Evolutionary conservation across 805 yeast species (phyloP).

Genomic region (Isabelozyma rhagii): DNA sequence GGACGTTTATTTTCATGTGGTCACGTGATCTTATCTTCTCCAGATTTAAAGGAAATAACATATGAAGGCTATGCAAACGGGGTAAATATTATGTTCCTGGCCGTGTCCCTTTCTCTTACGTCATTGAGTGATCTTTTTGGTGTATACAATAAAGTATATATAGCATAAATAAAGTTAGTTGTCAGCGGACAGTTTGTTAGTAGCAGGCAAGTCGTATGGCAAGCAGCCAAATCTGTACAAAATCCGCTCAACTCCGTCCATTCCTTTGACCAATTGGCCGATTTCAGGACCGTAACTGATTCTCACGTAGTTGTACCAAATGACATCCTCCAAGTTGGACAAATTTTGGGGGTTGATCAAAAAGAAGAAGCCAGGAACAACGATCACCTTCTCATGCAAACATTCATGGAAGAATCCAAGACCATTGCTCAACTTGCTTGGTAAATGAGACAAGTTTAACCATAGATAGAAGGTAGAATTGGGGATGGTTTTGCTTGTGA

Average conservation of each 20-base stretch:
- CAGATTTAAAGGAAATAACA: too few species aligned
- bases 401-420: slow-evolving; percentile 64
- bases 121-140: too few species aligned
- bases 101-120: too few species aligned
- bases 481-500: slow-evolving; percentile 43
- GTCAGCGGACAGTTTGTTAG: not conserved
- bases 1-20: too few species aligned
- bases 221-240: slow-evolving; percentile 41
- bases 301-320: slow-evolving; percentile 57
- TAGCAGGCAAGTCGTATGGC: slow-evolving; percentile 21
- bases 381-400: slow-evolving; percentile 55
- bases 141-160: too few species aligned
- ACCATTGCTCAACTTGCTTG: slow-evolving; percentile 54
- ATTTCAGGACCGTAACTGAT: slow-evolving; percentile 60
- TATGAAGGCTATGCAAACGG: too few species aligned
- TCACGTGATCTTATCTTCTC: too few species aligned
- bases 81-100: too few species aligned
- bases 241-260: slow-evolving; percentile 58
- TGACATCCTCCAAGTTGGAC: slow-evolving; percentile 48
- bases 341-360: slow-evolving; percentile 54
- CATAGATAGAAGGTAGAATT: slow-evolving; percentile 59
- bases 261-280: slow-evolving; percentile 47
- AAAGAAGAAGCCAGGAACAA: slow-evolving; percentile 63
- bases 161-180: too few species aligned
- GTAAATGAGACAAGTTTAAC: slow-evolving; percentile 54